Conservation (phyloP, 257 asterid species). For the Ballota nigra region DNA sequence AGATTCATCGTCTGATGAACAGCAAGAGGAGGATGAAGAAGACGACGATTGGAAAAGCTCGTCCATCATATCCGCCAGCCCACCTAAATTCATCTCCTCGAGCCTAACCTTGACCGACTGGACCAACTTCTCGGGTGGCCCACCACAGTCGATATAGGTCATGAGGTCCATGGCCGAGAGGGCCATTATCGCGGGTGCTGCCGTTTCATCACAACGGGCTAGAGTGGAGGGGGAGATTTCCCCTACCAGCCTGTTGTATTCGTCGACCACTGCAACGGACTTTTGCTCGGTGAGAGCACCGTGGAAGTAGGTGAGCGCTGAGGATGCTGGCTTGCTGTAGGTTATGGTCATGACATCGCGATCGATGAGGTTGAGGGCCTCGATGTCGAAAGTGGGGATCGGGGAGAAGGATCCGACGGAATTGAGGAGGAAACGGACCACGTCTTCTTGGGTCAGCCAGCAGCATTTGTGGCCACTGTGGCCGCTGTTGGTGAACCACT, state of each 20-base stretch:
- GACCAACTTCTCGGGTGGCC: constrained; percentile 69
- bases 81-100: constrained; percentile 47
- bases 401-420: constrained; percentile 76
- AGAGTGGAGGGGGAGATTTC: constrained; percentile 74
- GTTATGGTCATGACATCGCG: constrained; percentile 49
- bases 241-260: constrained; percentile 50
- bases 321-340: constrained; percentile 52
- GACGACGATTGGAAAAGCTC: constrained; percentile 33
- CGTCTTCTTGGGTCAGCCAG: constrained; percentile 81
- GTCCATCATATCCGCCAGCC: constrained; percentile 56
- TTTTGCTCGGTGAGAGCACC: constrained; percentile 51
- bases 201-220: constrained; percentile 67
- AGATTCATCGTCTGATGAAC: constrained; percentile 72
- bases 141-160: constrained; percentile 63
- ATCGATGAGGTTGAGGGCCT: constrained; percentile 56
- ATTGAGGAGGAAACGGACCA: constrained; percentile 73
- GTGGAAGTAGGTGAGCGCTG: constrained; percentile 41
- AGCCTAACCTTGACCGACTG: constrained; percentile 57
- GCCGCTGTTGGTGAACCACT: constrained; percentile 32
- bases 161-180: constrained; percentile 75
- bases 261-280: constrained; percentile 71
- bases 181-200: constrained; percentile 56
- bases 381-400: constrained; percentile 44
- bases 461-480: constrained; percentile 49
- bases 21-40: constrained; percentile 48